Base-by-base conservation (phyloP, 2,329 filamentous ascomycete genomes). In the Aureobasidium namibiae region DNA sequence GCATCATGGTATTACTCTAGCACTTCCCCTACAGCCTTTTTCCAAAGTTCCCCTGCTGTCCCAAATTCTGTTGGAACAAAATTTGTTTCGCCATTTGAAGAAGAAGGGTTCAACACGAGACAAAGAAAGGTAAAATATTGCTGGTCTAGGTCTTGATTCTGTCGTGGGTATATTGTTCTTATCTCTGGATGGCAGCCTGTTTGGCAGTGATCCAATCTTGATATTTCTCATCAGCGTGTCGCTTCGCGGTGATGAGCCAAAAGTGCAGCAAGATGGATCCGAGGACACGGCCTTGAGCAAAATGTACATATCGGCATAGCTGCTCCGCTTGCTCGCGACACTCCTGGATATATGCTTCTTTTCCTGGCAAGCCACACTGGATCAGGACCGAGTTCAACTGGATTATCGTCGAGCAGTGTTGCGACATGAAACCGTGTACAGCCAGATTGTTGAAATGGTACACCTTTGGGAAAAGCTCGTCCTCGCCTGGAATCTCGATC, bases 371-470 rank as follows among this genome's bases (percentile, higher is more conserved):
- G 4, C 57, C 45, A 11, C 44, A 42, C 13, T 59, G 36, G 14
- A 59, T 59, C 26, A 59, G 23, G 16, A 59, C 24, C 1, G 45
- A 34, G n/a, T 59, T 59, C 9, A 59, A 31, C 29, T 42, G 36
- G 29, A 59, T 53, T 11, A 52, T 29, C 6, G 39, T 52, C 31
- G 57, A 42, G 23, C 46, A 59, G 39, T 59, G 48, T 21, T 50
- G 46, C 36, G 45, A 59, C 57, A 59, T 52, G 45, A 59, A 53
- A 29, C 57, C 57, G 11, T 50, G 57, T 1, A 59, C 45, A 11
- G 46, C 39, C 6, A 59, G 14, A 8, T 59, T 59, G 24, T 42
- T 48, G 39, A 59, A 59, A 9, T 53, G 39, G 23, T 44, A 53
- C 3, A 45, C 57, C 11, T 31, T 21, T 8, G 57, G 57, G 31